Evolutionary conservation across 345 rosid species (phyloP).

Genomic region (Angophora floribunda): DNA sequence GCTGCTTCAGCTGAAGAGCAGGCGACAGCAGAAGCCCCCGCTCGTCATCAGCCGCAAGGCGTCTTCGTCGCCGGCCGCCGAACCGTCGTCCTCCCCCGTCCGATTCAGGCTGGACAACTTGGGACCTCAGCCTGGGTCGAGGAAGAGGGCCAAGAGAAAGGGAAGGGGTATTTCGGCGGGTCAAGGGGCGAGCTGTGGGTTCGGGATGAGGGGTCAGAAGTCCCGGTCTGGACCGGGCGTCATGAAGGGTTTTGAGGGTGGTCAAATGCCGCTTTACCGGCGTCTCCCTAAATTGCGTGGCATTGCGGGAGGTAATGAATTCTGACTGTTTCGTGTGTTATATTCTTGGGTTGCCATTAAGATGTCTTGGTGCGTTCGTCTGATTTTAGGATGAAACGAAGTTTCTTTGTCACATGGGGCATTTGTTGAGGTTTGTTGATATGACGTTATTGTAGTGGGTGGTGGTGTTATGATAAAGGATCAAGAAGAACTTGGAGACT

Average conservation of each 20-base stretch:
- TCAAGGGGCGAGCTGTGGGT: slow-evolving; percentile 89
- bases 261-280: slow-evolving; percentile 88
- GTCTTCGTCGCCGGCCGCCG: background rate
- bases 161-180: slow-evolving; percentile 91
- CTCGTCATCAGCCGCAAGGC: slow-evolving; percentile 23
- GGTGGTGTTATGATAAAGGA: background rate
- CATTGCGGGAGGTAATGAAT: slow-evolving; percentile 75
- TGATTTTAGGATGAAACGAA: background rate
- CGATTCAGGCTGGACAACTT: slow-evolving; percentile 71
- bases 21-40: background rate
- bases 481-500: background rate
- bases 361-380: background rate
- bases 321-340: background rate
- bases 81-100: slow-evolving; percentile 2
- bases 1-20: background rate
- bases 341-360: background rate
- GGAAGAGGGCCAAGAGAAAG: slow-evolving; percentile 83
- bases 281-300: slow-evolving; percentile 89
- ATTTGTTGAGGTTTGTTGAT: background rate
- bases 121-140: slow-evolving; percentile 89
- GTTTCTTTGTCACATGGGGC: background rate
- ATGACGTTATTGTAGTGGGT: background rate
- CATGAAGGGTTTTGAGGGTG: slow-evolving; percentile 89
- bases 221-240: slow-evolving; percentile 93
- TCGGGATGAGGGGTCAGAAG: slow-evolving; percentile 98